phyloP scores from a whole-genome alignment of 495 filamentous ascomycete species.

The Trichoderma reesei region DNA sequence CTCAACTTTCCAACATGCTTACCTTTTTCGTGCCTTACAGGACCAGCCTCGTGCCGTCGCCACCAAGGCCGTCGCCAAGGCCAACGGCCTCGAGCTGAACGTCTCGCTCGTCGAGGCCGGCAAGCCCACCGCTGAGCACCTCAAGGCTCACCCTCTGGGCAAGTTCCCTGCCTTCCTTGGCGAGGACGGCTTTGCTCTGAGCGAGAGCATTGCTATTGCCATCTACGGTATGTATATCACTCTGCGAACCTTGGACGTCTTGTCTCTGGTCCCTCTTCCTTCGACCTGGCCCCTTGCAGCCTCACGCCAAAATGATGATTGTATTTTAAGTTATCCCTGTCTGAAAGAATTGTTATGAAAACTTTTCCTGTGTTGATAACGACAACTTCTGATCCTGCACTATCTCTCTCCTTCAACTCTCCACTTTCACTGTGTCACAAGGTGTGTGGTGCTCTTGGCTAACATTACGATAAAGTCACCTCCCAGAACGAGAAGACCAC shows the following conservation, averaged over 20 bases:
- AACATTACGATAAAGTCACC: constrained; percentile 58
- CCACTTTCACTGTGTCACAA: neutral
- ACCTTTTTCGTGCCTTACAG: constrained; percentile 37
- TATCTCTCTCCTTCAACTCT: constrained; percentile 14
- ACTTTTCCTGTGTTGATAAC: constrained; percentile 59
- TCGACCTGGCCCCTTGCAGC: constrained; percentile 56
- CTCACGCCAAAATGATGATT: constrained; percentile 37
- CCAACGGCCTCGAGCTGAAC: constrained; percentile 86
- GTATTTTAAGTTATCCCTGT: constrained; percentile 96
- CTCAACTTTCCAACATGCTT: constrained; percentile 17
- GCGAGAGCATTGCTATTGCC: constrained; percentile 87
- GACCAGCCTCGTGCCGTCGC: constrained; percentile 81
- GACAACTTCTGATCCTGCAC: constrained; percentile 46
- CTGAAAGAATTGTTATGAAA: constrained; percentile 52
- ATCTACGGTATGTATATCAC: constrained; percentile 71
- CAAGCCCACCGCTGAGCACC: constrained; percentile 60
- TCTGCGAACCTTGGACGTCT: neutral
- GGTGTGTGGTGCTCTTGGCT: constrained; percentile 11
- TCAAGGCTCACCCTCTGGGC: constrained; percentile 76
- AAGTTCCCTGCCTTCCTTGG: constrained; percentile 90
- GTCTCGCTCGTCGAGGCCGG: constrained; percentile 57
- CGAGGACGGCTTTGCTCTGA: constrained; percentile 80
- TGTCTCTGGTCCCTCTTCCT: constrained; percentile 5
- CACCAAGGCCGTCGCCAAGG: constrained; percentile 87
- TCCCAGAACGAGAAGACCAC: constrained; percentile 99